phyloP scores from a whole-genome alignment of 2,329 filamentous ascomycete species.

The Cordyceps fumosorosea region DNA sequence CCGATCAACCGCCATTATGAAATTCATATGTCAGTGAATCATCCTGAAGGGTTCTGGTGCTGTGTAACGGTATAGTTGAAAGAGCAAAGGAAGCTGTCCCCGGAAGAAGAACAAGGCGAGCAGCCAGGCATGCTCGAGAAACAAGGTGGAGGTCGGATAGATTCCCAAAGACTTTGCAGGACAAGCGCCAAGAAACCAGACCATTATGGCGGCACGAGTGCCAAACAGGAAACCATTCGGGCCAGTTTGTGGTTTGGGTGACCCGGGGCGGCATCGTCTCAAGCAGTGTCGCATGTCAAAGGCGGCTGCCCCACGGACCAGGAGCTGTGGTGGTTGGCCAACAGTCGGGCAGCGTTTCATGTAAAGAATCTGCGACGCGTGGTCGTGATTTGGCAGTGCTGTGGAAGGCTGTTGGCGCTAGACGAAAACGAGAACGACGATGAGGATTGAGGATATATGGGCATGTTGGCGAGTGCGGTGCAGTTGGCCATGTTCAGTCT shows the following conservation, averaged over 20 bases:
- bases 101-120: background rate
- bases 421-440: background rate
- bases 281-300: conserved; percentile 6
- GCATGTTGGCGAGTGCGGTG: no score
- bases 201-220: background rate
- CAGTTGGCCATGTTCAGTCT: no score
- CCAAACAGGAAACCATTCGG: background rate
- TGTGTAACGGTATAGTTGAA: background rate
- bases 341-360: conserved; percentile 10
- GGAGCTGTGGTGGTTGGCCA: background rate
- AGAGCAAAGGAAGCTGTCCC: background rate
- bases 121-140: background rate
- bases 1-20: conserved; percentile 5
- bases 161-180: background rate
- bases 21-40: background rate
- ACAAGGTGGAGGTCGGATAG: background rate
- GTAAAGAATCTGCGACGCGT: conserved; percentile 9
- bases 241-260: background rate
- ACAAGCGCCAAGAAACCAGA: background rate
- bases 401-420: background rate
- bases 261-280: conserved; percentile 5
- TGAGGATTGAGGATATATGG: background rate
- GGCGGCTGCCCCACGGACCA: conserved; percentile 5
- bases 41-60: conserved; percentile 1
- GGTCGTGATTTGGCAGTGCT: background rate